These are phyloP conservation scores for Agaricales sp. DNA, from an alignment of 1,284 basidiomycete species.

Conservation along the genomic window DNA sequence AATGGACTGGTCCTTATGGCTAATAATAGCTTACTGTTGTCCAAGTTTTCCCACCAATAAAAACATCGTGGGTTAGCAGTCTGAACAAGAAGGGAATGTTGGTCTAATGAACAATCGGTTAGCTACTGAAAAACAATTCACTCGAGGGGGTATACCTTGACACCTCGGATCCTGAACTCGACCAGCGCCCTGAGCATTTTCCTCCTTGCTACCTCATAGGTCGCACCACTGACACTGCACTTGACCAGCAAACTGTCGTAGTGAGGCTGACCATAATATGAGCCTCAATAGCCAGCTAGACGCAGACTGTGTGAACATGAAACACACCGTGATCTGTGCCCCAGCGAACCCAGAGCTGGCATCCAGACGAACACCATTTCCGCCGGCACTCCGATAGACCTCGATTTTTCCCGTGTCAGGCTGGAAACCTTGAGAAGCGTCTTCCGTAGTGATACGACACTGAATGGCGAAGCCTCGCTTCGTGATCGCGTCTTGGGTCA, in stretches of 20 bases:
- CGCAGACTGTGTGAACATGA: neutral
- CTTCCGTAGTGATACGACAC: conserved; percentile 99
- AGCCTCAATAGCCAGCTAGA: conserved; percentile 2
- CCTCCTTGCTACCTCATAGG: conserved; percentile 95
- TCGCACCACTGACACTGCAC: conserved; percentile 92
- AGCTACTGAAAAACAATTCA: neutral
- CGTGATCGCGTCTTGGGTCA: conserved; percentile 94
- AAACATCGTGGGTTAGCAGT: conserved; percentile 94
- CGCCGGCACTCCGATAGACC: conserved; percentile 97
- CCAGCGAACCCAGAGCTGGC: conserved; percentile 97
- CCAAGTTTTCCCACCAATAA: conserved; percentile 96
- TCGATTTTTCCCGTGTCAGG: conserved; percentile 99
- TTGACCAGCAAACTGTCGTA: conserved; percentile 99
- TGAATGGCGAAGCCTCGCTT: conserved; percentile 98
- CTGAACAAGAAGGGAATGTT: conserved; percentile 99
- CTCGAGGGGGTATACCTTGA: conserved; percentile 52
- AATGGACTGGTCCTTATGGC: neutral
- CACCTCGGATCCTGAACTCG: conserved; percentile 98
- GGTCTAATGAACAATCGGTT: conserved; percentile 46
- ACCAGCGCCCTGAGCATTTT: conserved; percentile 99
- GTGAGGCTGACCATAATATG: conserved; percentile 55
- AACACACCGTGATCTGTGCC: conserved; percentile 91
- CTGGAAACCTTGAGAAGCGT: conserved; percentile 86
- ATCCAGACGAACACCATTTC: conserved; percentile 97
- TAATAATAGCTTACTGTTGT: conserved; percentile 60